Conservation (phyloP, 2,329 filamentous ascomycete species). For the Emericellopsis atlantica region DNA sequence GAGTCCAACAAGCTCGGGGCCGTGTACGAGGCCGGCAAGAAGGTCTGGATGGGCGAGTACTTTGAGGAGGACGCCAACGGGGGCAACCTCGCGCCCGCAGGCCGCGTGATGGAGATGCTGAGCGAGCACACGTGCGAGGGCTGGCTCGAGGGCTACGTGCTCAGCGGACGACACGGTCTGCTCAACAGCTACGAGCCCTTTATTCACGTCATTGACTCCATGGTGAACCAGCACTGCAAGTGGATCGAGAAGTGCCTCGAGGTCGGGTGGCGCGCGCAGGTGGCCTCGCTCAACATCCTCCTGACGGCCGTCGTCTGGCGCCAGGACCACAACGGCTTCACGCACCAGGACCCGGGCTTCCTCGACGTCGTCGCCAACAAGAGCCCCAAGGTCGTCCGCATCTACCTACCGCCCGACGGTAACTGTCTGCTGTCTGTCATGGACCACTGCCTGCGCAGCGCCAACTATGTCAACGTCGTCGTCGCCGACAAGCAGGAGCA, state of each 20-base stretch:
- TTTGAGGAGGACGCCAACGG: conserved; percentile 66
- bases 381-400: conserved; percentile 65
- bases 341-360: conserved; percentile 71
- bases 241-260: conserved; percentile 76
- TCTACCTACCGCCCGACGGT: conserved; percentile 70
- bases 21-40: conserved; percentile 64
- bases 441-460: conserved; percentile 61
- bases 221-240: conserved; percentile 81
- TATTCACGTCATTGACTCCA: conserved; percentile 72
- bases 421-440: conserved; percentile 66
- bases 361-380: conserved; percentile 71
- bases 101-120: conserved; percentile 75
- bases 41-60: conserved; percentile 70
- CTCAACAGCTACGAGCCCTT: conserved; percentile 77
- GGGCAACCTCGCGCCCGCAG: conserved; percentile 55
- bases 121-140: conserved; percentile 70
- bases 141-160: conserved; percentile 68
- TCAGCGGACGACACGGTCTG: conserved; percentile 63
- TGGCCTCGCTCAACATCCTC: conserved; percentile 68
- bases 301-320: conserved; percentile 70
- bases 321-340: conserved; percentile 77
- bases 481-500: conserved; percentile 48
- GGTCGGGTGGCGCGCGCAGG: conserved; percentile 61
- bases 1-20: conserved; percentile 66
- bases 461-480: conserved; percentile 72